phyloP scores from a whole-genome alignment of 305 asterid species.

The Solanum hybrid region DNA sequence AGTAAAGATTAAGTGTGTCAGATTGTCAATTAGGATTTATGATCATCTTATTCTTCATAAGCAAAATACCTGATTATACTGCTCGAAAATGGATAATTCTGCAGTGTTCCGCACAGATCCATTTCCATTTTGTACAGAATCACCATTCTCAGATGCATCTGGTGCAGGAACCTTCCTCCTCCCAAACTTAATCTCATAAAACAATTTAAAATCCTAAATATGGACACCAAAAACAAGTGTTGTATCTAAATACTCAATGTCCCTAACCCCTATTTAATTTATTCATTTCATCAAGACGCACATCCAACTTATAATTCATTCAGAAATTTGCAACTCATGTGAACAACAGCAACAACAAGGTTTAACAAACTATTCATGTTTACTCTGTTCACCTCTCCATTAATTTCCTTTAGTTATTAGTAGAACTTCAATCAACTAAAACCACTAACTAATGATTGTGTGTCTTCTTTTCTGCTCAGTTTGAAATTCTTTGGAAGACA shows the following conservation, averaged over 20 bases:
- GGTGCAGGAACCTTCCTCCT: constrained; percentile 50
- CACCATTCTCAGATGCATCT: constrained; percentile 32
- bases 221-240: constrained; percentile 19
- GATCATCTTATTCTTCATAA: constrained; percentile 2
- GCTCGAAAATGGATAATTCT: constrained; percentile 79
- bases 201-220: constrained; percentile 78
- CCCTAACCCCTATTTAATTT: constrained; percentile 1
- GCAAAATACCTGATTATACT: constrained; percentile 52
- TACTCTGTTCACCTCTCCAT: not conserved
- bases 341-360: not conserved
- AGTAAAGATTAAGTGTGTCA: constrained; percentile 5
- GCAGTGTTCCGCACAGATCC: constrained; percentile 36
- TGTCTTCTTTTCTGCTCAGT: not conserved
- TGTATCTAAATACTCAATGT: constrained; percentile 26
- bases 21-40: not conserved
- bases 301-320: not conserved
- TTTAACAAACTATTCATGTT: not conserved
- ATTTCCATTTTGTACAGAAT: constrained; percentile 24
- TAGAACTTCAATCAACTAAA: not conserved
- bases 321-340: not conserved
- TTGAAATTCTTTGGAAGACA: not conserved
- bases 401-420: not conserved
- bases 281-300: not conserved
- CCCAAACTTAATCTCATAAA: constrained; percentile 90
- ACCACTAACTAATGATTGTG: not conserved